Evolutionary conservation across 805 yeast species (phyloP).

Genomic region (Candida namnaoensis): DNA sequence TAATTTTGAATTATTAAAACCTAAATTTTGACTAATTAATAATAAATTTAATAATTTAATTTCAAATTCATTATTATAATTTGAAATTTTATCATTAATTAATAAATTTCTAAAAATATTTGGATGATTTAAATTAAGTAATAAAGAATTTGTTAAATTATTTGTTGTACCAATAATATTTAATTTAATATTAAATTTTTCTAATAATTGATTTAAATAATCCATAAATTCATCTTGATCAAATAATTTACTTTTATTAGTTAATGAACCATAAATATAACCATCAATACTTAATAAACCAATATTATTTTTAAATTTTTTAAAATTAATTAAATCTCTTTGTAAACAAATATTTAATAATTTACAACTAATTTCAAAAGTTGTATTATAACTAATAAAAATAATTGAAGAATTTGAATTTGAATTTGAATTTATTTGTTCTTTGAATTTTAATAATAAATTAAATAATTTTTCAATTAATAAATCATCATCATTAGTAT

Average conservation of each 20-base stretch:
- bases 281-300: constrained; percentile 28
- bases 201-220: constrained; percentile 17
- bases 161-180: constrained; percentile 43
- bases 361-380: too few species aligned
- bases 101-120: constrained; percentile 47
- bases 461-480: too few species aligned
- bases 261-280: constrained; percentile 25
- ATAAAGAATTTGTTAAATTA: constrained; percentile 43
- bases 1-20: constrained; percentile 33
- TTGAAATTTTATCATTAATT: constrained; percentile 34
- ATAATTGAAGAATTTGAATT: too few species aligned
- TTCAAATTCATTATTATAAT: constrained; percentile 29
- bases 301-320: constrained; percentile 5
- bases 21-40: constrained; percentile 41
- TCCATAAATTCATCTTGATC: constrained; percentile 13
- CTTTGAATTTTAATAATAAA: too few species aligned
- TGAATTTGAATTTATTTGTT: too few species aligned
- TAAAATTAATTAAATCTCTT: too few species aligned
- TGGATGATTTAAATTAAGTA: constrained; percentile 46
- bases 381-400: too few species aligned
- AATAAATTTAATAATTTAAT: constrained; percentile 34
- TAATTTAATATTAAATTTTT: constrained; percentile 32
- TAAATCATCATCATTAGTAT: too few species aligned
- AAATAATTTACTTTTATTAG: constrained; percentile 1
- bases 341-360: too few species aligned